These are phyloP conservation scores for Cephalotrichum gorgonifer DNA, from an alignment of 2,329 filamentous ascomycete species.

Conservation along the genomic window DNA sequence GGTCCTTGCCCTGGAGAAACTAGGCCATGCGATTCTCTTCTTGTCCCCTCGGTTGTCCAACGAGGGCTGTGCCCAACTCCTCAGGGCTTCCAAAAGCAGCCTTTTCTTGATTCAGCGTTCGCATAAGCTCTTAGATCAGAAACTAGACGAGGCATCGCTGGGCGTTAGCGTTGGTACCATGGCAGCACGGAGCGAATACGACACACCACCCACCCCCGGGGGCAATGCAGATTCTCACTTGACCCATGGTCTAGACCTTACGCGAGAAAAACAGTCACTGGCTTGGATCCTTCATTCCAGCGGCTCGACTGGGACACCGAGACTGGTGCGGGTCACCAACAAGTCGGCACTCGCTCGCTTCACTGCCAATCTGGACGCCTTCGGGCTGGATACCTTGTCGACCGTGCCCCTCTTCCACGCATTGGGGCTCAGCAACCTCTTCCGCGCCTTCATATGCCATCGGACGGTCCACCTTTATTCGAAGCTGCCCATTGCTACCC, in stretches of 20 bases:
- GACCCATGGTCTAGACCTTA: not conserved
- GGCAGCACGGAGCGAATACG: not conserved
- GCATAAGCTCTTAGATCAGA: not conserved
- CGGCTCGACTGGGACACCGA: not conserved
- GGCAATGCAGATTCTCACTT: not conserved
- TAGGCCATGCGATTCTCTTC: not conserved
- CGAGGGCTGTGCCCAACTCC: not conserved
- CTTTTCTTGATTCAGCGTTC: not conserved
- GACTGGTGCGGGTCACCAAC: not conserved
- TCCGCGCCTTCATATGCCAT: not conserved
- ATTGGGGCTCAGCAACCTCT: not conserved
- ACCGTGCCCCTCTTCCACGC: not conserved
- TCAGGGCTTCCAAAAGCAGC: not conserved
- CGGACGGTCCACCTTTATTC: not conserved
- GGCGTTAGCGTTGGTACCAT: not conserved
- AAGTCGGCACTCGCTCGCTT: not conserved
- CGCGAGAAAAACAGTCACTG: not conserved
- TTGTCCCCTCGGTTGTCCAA: not conserved
- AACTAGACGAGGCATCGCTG: not conserved
- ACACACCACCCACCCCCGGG: not conserved
- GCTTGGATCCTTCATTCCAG: not conserved
- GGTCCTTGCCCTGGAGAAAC: not conserved
- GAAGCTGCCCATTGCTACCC: not conserved
- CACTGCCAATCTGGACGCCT: not conserved
- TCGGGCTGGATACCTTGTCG: not conserved